These are phyloP conservation scores for Chenopodium suecicum DNA, from an alignment of 148 eudicot species.

Conservation along the genomic window DNA sequence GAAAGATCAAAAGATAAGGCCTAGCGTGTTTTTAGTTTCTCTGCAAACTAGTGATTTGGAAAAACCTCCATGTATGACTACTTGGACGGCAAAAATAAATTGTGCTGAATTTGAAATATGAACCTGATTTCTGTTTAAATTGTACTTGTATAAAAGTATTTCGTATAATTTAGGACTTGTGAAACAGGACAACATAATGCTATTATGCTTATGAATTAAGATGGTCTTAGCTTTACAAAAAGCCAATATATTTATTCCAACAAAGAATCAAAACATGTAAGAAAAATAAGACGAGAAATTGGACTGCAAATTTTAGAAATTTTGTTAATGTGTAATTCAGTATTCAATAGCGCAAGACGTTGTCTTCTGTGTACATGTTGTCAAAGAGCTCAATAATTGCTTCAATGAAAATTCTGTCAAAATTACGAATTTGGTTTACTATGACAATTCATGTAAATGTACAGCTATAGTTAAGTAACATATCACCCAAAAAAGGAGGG, in stretches of 20 bases:
- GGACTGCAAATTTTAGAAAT: neutral
- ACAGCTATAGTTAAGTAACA: constrained; percentile 9
- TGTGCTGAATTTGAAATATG: too few species aligned
- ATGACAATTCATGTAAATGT: constrained; percentile 27
- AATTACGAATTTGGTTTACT: constrained; percentile 7
- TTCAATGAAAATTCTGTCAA: neutral
- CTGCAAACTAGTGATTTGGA: neutral
- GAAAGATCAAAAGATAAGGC: neutral
- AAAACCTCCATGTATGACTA: neutral
- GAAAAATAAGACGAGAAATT: neutral
- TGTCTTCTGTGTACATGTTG: neutral
- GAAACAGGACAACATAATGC: neutral
- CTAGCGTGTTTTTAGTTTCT: neutral
- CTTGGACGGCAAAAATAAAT: neutral
- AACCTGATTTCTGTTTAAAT: too few species aligned
- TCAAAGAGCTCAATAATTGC: neutral
- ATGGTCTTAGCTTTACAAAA: neutral
- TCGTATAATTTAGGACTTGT: neutral
- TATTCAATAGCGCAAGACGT: neutral
- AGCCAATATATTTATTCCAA: neutral
- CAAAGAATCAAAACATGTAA: neutral
- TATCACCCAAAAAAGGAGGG: constrained; percentile 2
- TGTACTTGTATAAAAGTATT: too few species aligned
- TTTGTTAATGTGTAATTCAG: neutral
- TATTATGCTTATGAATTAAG: neutral